Base-by-base conservation (phyloP, 2,329 filamentous ascomycete genomes). In the Cylindrodendrum hubeiense region DNA sequence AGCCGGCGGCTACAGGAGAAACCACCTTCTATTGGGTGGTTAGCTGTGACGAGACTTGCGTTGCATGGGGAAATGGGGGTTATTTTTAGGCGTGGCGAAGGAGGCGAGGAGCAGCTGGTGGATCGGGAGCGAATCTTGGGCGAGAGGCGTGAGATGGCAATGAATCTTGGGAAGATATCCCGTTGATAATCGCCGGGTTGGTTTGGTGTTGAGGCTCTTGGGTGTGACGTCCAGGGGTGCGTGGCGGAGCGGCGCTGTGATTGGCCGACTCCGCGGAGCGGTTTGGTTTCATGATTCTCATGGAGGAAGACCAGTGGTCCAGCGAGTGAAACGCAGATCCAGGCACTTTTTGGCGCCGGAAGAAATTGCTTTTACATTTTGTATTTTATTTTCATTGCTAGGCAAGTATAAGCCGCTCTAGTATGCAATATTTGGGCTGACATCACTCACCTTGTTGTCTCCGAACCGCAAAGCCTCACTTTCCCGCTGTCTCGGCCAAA, bases 141-240 rank as follows among this genome's bases (percentile, higher is more conserved):
- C 7, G 12, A 34, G 22, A 60, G 37, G 5, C 8, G 24, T 6
- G 22, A 53, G 15, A n/a, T 49, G 39, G 30, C 3, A 24, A 33
- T 46, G 52, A 3, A 26, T 30, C 44, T 47, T 9, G 33, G 28
- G n/a, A 22, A 53, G 12, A 52, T 39, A 44, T 37, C 22, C 4
- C 30, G 30, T 34, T 28, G 49, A 53, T 3, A n/a, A 30, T 30
- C 12, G 39, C n/a, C 19, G 15, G 24, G 44, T 52, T 44, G 52
- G 50, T 56, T 54, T 73, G 72, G 71, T 71, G 70, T 74, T 73
- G 72, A 74, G 72, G 72, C 71, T 74, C 71, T 67, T 51, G 50
- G 47, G 56, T 46, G 59, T 63, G 65, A 68, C 34, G 60, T 73
- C 55, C 26, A 34, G 26, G 50, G 54, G 47, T 59, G 44, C 39